Evolutionary conservation across 2,329 filamentous ascomycete genomes (phyloP).

Genomic region (Alternaria triticimaculans): DNA sequence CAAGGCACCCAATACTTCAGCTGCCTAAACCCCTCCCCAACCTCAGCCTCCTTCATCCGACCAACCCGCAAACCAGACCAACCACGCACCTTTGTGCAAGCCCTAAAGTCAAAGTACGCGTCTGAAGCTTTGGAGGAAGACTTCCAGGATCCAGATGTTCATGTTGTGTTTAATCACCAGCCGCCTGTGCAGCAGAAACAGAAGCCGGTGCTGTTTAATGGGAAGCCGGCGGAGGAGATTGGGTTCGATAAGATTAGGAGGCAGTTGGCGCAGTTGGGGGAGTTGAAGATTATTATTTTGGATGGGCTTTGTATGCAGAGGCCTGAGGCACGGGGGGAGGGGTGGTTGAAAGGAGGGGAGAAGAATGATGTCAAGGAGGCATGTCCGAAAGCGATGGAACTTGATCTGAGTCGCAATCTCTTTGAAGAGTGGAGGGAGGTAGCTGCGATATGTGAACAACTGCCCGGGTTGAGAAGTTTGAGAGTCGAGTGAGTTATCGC

Average conservation of each 20-base stretch:
- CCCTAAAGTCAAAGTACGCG: constrained; percentile 84
- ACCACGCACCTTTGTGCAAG: constrained; percentile 76
- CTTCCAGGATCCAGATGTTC: constrained; percentile 45
- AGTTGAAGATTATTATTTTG: constrained; percentile 81
- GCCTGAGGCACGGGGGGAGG: constrained; percentile 31
- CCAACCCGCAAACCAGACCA: constrained; percentile 73
- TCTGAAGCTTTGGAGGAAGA: constrained; percentile 46
- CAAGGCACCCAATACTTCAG: constrained; percentile 64
- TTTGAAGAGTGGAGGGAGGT: constrained; percentile 73
- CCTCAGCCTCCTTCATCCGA: constrained; percentile 85
- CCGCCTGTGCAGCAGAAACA: constrained; percentile 20
- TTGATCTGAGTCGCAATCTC: constrained; percentile 86
- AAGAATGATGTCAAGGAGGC: constrained; percentile 60
- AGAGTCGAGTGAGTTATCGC: constrained; percentile 69
- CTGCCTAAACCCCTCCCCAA: constrained; percentile 65
- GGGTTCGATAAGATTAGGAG: constrained; percentile 92
- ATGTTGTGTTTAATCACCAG: constrained; percentile 39
- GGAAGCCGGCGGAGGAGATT: constrained; percentile 89
- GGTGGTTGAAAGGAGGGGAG: constrained; percentile 32
- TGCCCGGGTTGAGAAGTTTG: constrained; percentile 70
- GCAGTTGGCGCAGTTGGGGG: constrained; percentile 77
- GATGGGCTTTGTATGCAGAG: constrained; percentile 72
- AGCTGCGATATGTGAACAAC: constrained; percentile 71
- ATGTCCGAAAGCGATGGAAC: constrained; percentile 68
- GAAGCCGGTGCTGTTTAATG: constrained; percentile 71